phyloP scores from a whole-genome alignment of 108 stramenopile genomes.

The Chaetoceros muelleri region DNA sequence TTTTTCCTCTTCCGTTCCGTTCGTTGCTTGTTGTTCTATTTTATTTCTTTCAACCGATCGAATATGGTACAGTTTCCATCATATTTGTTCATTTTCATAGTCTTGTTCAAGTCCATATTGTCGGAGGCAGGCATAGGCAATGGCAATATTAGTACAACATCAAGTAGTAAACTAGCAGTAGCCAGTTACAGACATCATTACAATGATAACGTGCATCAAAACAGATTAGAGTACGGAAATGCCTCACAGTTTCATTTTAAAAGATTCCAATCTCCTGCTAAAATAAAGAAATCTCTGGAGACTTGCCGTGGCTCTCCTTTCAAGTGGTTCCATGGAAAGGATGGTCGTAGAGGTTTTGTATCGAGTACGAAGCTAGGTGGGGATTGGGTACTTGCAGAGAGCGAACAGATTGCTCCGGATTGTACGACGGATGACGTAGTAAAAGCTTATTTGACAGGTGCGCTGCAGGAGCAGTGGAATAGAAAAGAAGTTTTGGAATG shows the following conservation, averaged over 20 bases:
- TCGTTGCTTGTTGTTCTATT: no score
- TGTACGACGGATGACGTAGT: conserved; percentile 32
- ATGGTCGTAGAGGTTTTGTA: conserved; percentile 30
- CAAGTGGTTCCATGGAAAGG: conserved; percentile 20
- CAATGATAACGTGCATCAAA: neutral
- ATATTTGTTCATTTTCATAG: no score
- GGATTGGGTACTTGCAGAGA: conserved; percentile 45
- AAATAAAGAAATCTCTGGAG: conserved; percentile 18
- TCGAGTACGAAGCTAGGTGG: conserved; percentile 33
- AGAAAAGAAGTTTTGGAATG: conserved; percentile 25
- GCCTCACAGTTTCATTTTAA: conserved; percentile 19
- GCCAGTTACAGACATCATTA: neutral
- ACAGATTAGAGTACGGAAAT: conserved; percentile 1
- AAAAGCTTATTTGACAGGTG: conserved; percentile 30
- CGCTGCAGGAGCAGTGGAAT: conserved; percentile 41
- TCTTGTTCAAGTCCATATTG: no score
- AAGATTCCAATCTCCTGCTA: conserved; percentile 22
- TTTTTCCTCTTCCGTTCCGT: no score
- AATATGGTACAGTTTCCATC: no score
- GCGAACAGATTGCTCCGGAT: conserved; percentile 27
- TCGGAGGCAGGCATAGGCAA: no score
- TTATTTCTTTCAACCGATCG: no score
- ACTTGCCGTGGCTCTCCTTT: conserved; percentile 20
- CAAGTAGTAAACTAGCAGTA: neutral
- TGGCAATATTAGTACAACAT: no score